These are phyloP conservation scores for Chlorociboria aeruginascens DNA, from an alignment of 495 filamentous ascomycete species.

Conservation along the genomic window DNA sequence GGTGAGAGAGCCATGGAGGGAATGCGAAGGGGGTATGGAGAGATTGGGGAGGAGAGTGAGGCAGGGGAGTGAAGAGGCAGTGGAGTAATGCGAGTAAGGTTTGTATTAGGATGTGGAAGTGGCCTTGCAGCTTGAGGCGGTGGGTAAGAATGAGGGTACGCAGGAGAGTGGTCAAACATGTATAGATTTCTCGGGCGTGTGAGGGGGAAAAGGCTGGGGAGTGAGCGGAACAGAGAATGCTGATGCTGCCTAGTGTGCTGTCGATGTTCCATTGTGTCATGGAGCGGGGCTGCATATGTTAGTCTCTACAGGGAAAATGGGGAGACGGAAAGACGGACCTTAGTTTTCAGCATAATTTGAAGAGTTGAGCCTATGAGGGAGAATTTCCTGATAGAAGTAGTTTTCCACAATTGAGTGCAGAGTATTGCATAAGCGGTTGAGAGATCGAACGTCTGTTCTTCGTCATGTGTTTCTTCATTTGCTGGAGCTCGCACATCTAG, in stretches of 20 bases:
- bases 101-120: conserved; percentile 56
- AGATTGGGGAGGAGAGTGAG: conserved; percentile 28
- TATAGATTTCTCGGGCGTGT: conserved; percentile 43
- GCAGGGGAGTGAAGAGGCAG: conserved; percentile 47
- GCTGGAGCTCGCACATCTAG: conserved; percentile 5
- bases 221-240: conserved; percentile 35
- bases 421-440: conserved; percentile 11
- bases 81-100: conserved; percentile 51
- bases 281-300: conserved; percentile 27
- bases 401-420: conserved; percentile 7
- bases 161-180: conserved; percentile 46
- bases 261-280: conserved; percentile 66
- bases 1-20: conserved; percentile 35
- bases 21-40: conserved; percentile 9
- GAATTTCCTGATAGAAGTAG: conserved; percentile 34
- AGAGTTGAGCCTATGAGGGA: conserved; percentile 42
- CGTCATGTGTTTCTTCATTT: conserved; percentile 2
- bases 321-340: conserved; percentile 14
- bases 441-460: conserved; percentile 9
- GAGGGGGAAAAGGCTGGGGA: conserved; percentile 26
- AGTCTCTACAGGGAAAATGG: background rate
- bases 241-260: conserved; percentile 43
- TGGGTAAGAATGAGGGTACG: conserved; percentile 43
- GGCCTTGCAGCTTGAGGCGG: conserved; percentile 54
- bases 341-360: conserved; percentile 43